phyloP scores from a whole-genome alignment of 2,329 filamentous ascomycete species.

The Cadophora sp. region DNA sequence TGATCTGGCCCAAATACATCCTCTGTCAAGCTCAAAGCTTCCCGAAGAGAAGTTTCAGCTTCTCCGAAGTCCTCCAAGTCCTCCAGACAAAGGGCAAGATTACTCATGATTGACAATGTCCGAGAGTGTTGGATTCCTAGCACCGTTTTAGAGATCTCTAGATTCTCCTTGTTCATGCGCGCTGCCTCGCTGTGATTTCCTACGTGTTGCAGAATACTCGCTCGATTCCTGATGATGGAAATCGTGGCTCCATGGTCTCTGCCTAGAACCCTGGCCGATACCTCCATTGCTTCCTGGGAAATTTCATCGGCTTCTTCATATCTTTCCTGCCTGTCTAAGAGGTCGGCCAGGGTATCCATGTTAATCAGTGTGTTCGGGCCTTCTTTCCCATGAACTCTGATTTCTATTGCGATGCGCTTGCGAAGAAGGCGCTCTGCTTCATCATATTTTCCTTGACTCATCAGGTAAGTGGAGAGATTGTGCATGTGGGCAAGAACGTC shows the following conservation, averaged over 20 bases:
- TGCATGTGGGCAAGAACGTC: slow-evolving; percentile 24
- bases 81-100: background rate
- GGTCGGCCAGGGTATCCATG: slow-evolving; percentile 21
- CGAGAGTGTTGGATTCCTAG: background rate
- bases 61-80: background rate
- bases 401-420: slow-evolving; percentile 21
- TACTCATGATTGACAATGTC: background rate
- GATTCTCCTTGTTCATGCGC: background rate
- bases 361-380: slow-evolving; percentile 19
- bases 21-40: background rate
- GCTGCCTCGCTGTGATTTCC: background rate
- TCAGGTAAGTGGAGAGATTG: slow-evolving; percentile 27
- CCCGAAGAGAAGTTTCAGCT: background rate
- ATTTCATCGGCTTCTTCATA: slow-evolving; percentile 16
- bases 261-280: background rate
- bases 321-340: slow-evolving; percentile 9
- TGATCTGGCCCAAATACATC: slow-evolving; percentile 19
- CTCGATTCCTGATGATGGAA: background rate
- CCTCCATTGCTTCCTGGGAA: background rate
- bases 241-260: background rate
- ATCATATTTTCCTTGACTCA: slow-evolving; percentile 31
- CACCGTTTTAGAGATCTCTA: background rate
- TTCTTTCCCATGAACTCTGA: slow-evolving; percentile 22
- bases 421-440: slow-evolving; percentile 33
- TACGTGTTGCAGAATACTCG: background rate